Evolutionary conservation across 1,139 yeast species (phyloP).

Genomic region (Nakaseomyces delphensis): DNA sequence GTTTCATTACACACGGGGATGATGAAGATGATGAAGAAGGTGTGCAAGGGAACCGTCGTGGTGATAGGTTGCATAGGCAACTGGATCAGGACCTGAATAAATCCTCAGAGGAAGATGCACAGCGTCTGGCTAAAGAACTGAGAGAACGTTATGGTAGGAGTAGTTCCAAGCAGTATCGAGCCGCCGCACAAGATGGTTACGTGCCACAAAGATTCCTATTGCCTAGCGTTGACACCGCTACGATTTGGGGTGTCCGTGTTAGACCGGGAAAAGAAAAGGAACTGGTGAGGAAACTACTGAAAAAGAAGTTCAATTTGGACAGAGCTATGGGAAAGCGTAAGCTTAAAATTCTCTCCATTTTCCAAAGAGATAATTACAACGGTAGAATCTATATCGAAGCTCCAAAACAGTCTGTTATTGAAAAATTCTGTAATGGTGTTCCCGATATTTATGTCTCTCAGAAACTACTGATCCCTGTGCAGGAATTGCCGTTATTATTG

Average conservation of each 20-base stretch:
- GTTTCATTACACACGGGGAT: constrained; percentile 53
- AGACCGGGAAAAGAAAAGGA: constrained; percentile 92
- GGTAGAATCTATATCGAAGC: constrained; percentile 95
- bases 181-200: constrained; percentile 71
- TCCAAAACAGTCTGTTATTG: constrained; percentile 84
- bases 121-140: constrained; percentile 83
- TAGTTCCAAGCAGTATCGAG: constrained; percentile 67
- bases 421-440: constrained; percentile 78
- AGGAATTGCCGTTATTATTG: constrained; percentile 87
- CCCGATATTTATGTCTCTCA: constrained; percentile 68
- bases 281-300: constrained; percentile 71
- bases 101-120: constrained; percentile 92
- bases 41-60: constrained; percentile 37
- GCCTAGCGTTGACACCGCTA: constrained; percentile 95
- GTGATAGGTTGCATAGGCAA: constrained; percentile 72
- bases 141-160: constrained; percentile 88
- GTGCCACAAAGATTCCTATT: constrained; percentile 89
- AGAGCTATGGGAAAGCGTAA: constrained; percentile 39
- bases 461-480: constrained; percentile 85
- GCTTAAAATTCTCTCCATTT: constrained; percentile 76
- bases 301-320: constrained; percentile 51
- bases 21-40: constrained; percentile 54
- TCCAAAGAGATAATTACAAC: constrained; percentile 86
- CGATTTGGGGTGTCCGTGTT: constrained; percentile 92
- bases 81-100: constrained; percentile 85